Conservation (phyloP, 768 basidiomycete genomes). For the Collybia nuda region DNA sequence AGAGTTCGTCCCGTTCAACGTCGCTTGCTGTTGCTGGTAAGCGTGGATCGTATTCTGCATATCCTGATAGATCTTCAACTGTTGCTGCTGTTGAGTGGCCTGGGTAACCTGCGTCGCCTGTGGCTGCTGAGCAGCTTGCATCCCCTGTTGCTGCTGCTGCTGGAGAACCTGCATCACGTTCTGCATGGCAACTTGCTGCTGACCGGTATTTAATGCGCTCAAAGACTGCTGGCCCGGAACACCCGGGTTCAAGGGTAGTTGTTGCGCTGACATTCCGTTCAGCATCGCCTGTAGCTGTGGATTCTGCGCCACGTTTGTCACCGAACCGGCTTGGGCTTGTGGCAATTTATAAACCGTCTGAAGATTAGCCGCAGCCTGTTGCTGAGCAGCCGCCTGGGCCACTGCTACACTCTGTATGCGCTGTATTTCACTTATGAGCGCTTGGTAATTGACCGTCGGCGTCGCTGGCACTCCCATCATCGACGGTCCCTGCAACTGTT, state of each 20-base stretch:
- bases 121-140: neutral
- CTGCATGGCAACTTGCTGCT: neutral
- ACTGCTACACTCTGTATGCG: slow-evolving; percentile 12
- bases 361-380: neutral
- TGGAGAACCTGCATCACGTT: slow-evolving; percentile 8
- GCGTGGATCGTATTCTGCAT: neutral
- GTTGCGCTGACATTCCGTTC: neutral
- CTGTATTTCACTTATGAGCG: slow-evolving; percentile 17
- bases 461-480: neutral
- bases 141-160: slow-evolving; percentile 11
- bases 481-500: slow-evolving; percentile 6
- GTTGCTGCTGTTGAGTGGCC: slow-evolving; percentile 8
- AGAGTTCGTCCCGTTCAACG: too few relatives aligned
- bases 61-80: slow-evolving; percentile 6
- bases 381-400: slow-evolving; percentile 11
- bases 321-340: slow-evolving; percentile 1
- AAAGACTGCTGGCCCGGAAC: neutral
- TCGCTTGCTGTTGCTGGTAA: neutral
- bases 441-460: slow-evolving; percentile 16
- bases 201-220: neutral
- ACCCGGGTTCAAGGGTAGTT: neutral
- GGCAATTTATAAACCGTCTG: slow-evolving; percentile 6
- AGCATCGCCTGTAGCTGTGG: neutral
- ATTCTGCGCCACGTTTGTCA: neutral
- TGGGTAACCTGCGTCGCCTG: slow-evolving; percentile 1